These are phyloP conservation scores for Rhododendron henanense DNA, from an alignment of 148 eudicot species.

Conservation along the genomic window DNA sequence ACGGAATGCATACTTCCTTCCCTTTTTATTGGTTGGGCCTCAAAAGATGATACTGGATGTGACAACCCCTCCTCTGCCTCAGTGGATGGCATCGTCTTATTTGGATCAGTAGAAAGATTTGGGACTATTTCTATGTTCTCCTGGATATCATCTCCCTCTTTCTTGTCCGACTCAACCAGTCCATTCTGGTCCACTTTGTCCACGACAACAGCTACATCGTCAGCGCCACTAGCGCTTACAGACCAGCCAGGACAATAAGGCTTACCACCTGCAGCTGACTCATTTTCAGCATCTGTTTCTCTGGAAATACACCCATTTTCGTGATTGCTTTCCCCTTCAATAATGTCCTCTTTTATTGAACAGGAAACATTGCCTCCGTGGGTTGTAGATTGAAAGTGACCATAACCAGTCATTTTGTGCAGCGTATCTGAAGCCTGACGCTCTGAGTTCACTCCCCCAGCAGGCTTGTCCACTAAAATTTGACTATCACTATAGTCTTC, in stretches of 20 bases:
- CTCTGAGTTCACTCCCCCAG: constrained; percentile 21
- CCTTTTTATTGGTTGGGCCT: constrained; percentile 34
- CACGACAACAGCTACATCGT: constrained; percentile 21
- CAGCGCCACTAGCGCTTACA: constrained; percentile 20
- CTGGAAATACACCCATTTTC: constrained; percentile 26
- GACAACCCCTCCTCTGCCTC: constrained; percentile 33
- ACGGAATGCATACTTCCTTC: constrained; percentile 28
- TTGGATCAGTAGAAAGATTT: constrained; percentile 29
- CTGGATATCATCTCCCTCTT: constrained; percentile 25
- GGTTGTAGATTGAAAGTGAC: constrained; percentile 23
- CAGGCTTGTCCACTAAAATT: constrained; percentile 18
- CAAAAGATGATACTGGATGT: constrained; percentile 32
- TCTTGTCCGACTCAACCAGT: constrained; percentile 21
- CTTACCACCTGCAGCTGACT: constrained; percentile 21
- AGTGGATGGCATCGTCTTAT: constrained; percentile 24
- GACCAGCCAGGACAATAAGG: constrained; percentile 11
- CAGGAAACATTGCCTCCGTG: constrained; percentile 19
- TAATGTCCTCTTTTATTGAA: constrained; percentile 15
- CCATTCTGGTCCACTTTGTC: constrained; percentile 22
- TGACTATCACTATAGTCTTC: constrained; percentile 22
- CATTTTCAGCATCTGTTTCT: constrained; percentile 27
- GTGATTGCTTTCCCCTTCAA: constrained; percentile 17
- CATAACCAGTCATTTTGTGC: constrained; percentile 25
- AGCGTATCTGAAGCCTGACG: constrained; percentile 27
- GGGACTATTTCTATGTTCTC: constrained; percentile 16